These are phyloP conservation scores for Akanthomyces uredinophilus DNA, from an alignment of 2,329 filamentous ascomycete genomes.

Conservation along the genomic window DNA sequence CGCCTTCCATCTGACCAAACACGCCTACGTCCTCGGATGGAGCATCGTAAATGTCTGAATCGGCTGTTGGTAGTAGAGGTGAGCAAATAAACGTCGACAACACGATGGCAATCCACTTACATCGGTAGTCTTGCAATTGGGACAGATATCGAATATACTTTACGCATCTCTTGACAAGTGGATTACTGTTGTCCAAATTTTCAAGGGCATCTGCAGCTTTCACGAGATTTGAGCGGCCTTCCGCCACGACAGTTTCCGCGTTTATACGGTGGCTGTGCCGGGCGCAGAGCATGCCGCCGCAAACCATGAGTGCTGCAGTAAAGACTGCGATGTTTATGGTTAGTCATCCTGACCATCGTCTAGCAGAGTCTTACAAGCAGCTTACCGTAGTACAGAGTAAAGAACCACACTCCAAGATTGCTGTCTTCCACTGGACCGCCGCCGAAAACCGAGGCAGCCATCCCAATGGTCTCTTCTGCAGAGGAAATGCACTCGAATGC, in stretches of 20 bases:
- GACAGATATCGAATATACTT: constrained; percentile 13
- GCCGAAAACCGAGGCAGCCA: constrained; percentile 18
- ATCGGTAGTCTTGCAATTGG: constrained; percentile 3
- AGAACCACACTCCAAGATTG: constrained; percentile 29
- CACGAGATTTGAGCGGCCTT: not conserved
- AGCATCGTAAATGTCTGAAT: not conserved
- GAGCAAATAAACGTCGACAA: not conserved
- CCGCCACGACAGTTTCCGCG: not conserved
- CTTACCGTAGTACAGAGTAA: constrained; percentile 28
- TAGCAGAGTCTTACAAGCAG: not conserved
- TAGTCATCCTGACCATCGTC: not conserved
- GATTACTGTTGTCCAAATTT: constrained; percentile 9
- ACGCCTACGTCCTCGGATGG: not conserved
- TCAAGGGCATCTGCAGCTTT: constrained; percentile 8
- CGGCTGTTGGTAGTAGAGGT: not conserved
- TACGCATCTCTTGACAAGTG: constrained; percentile 9
- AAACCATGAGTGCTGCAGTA: constrained; percentile 10
- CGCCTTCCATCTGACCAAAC: not conserved
- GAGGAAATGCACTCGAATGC: constrained; percentile 20
- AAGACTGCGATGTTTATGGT: not conserved
- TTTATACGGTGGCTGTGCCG: not conserved
- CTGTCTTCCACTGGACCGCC: constrained; percentile 9
- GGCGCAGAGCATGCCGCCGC: constrained; percentile 10
- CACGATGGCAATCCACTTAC: not conserved
- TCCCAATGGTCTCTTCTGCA: constrained; percentile 21